phyloP scores from a whole-genome alignment of 2,329 filamentous ascomycete species.

The Aspergillus candidus region DNA sequence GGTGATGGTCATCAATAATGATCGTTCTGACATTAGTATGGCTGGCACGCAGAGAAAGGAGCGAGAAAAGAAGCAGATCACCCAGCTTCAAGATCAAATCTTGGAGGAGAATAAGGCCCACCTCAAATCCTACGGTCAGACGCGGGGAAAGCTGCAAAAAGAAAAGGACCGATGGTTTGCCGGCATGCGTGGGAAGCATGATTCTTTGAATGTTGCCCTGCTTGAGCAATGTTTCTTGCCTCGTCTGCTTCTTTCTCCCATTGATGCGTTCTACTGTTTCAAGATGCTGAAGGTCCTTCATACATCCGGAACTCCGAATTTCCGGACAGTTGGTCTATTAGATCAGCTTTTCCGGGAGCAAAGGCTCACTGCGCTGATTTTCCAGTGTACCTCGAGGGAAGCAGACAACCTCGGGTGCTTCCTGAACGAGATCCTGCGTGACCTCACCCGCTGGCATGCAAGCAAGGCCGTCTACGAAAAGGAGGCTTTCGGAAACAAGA shows the following conservation, averaged over 20 bases:
- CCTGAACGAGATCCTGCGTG: slow-evolving; percentile 71
- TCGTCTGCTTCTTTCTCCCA: slow-evolving; percentile 71
- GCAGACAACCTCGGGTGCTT: slow-evolving; percentile 92
- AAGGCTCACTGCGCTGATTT: slow-evolving; percentile 73
- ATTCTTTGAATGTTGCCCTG: slow-evolving; percentile 65
- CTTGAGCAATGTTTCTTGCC: slow-evolving; percentile 92
- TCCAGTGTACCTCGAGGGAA: slow-evolving; percentile 82
- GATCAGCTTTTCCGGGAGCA: slow-evolving; percentile 80
- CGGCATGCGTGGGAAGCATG: slow-evolving; percentile 56
- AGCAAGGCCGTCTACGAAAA: slow-evolving; percentile 72
- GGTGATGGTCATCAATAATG: slow-evolving; percentile 60
- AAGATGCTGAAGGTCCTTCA: slow-evolving; percentile 84
- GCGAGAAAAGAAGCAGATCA: slow-evolving; percentile 62
- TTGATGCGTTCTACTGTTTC: slow-evolving; percentile 85
- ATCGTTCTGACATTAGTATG: slow-evolving; percentile 66
- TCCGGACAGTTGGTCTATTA: slow-evolving; percentile 77
- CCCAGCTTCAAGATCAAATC: slow-evolving; percentile 63
- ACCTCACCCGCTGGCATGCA: slow-evolving; percentile 78
- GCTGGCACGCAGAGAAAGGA: slow-evolving; percentile 61
- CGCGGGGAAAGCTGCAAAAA: slow-evolving; percentile 62
- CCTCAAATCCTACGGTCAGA: slow-evolving; percentile 60
- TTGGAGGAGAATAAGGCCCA: slow-evolving; percentile 68
- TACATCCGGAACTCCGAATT: slow-evolving; percentile 73
- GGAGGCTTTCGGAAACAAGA: slow-evolving; percentile 64
- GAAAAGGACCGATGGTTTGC: slow-evolving; percentile 77